These are phyloP conservation scores for Pseudopediastrum boryanum DNA, from an alignment of 139 green algal genomes.

Conservation along the genomic window DNA sequence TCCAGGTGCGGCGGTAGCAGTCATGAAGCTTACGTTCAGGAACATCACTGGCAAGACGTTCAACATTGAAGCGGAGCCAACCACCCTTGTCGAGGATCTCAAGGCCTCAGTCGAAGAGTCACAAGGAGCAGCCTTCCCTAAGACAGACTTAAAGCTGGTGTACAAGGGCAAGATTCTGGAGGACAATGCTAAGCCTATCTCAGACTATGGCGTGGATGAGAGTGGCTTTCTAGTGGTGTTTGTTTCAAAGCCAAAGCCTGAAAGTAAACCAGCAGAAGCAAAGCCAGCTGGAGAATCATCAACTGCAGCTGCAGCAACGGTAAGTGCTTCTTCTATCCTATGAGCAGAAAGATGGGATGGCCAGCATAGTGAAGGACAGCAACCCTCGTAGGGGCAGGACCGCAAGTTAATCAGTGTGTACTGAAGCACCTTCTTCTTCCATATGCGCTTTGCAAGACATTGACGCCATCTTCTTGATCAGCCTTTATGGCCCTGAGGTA, in stretches of 20 bases:
- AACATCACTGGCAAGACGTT: slow-evolving; percentile 86
- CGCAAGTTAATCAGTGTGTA: too few relatives aligned
- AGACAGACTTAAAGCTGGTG: slow-evolving; percentile 54
- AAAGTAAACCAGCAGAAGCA: slow-evolving; percentile 11
- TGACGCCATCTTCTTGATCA: too few relatives aligned
- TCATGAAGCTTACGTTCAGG: slow-evolving; percentile 91
- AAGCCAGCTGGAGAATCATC: slow-evolving; percentile 43
- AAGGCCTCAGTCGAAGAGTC: slow-evolving; percentile 42
- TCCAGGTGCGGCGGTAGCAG: too few relatives aligned
- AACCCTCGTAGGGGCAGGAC: too few relatives aligned
- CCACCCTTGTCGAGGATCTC: slow-evolving; percentile 62
- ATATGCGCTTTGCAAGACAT: too few relatives aligned
- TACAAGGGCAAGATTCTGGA: slow-evolving; percentile 85
- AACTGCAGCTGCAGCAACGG: slow-evolving; percentile 37
- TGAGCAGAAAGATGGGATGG: slow-evolving; percentile 7
- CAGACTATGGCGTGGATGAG: slow-evolving; percentile 78
- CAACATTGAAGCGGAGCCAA: slow-evolving; percentile 72
- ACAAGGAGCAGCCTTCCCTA: slow-evolving; percentile 18
- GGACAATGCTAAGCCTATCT: slow-evolving; percentile 75
- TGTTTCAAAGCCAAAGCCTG: slow-evolving; percentile 71
- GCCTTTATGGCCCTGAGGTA: too few relatives aligned
- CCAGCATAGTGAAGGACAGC: background rate
- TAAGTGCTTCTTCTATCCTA: background rate
- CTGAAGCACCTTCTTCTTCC: too few relatives aligned
- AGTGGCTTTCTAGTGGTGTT: slow-evolving; percentile 95